Evolutionary conservation across 1,139 yeast genomes (phyloP).

Genomic region (Geotrichum carabidarum): DNA sequence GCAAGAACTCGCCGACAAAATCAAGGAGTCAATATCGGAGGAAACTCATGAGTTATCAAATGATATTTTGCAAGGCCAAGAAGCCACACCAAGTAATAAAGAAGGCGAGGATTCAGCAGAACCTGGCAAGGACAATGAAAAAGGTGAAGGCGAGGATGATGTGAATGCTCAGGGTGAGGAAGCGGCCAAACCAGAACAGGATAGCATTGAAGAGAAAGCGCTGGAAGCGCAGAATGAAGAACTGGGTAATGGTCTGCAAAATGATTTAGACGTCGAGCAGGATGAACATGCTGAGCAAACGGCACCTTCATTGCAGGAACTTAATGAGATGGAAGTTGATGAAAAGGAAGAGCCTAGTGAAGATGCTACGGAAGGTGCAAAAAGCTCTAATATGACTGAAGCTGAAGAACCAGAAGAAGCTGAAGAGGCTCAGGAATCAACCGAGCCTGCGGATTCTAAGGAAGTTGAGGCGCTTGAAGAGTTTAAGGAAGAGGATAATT

Average conservation of each 20-base stretch:
- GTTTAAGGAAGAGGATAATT: background rate
- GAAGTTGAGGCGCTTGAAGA: conserved; percentile 1
- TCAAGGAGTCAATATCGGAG: background rate
- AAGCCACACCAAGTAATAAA: too few relatives aligned
- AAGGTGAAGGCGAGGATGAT: conserved; percentile 2
- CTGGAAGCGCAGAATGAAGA: background rate
- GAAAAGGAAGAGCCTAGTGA: background rate
- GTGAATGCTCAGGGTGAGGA: conserved; percentile 5
- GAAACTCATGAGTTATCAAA: background rate
- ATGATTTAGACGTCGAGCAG: background rate
- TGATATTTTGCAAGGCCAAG: background rate
- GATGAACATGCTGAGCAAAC: too few relatives aligned
- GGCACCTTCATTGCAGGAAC: too few relatives aligned
- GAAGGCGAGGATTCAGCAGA: conserved; percentile 1
- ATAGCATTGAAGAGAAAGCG: background rate
- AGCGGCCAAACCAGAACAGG: background rate
- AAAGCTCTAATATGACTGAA: background rate
- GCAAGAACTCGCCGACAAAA: conserved; percentile 1
- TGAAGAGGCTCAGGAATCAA: background rate
- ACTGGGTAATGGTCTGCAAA: background rate
- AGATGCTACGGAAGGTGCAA: background rate
- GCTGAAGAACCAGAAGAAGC: background rate
- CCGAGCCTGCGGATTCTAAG: background rate
- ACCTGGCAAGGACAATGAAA: background rate
- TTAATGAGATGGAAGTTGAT: background rate